Evolutionary conservation across 2,329 filamentous ascomycete species (phyloP), one percentile per base, ranked within the genome.

Genomic region (Microcyclosporella mali): DNA sequence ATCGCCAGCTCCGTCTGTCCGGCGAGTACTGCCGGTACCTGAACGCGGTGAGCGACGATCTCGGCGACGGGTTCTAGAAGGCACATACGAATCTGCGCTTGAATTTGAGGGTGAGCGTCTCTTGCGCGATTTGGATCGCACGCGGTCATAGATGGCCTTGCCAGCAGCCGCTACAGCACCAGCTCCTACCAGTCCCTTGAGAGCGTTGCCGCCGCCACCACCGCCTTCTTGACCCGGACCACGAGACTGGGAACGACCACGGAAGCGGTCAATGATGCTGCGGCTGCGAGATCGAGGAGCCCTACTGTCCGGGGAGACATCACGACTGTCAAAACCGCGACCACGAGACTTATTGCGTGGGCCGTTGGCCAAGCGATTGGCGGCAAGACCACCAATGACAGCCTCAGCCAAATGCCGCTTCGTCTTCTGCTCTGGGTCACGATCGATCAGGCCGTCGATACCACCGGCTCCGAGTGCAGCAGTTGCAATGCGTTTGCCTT

Each of bases 401-500:
- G 89, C 86, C 64, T 94, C 87, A 31, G 88, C 74, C 43, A 95
- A 75, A 56, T 92, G 85, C 36, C 87, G 79, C 67, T 88, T 94
- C 52, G 69, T 69, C 68, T 88, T 82, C 62, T 86, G 82, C 55
- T 83, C 79, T 4, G 81, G 75, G 56, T 88, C 76, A 39, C 71
- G 71, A 53, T 82, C 79, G 43, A 83, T 72, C 32, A 88, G 76
- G 17, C 82, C 82, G 64, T 95, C 88, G 48, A 95, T 84, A 45
- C 88, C 85, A 53, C 86, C 90, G 46, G 90, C 88, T 66, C 87
- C 84, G 19, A 82, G 66, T 28, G 90, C 90, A 36, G 88, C 89
- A 16, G 90, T 95, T 37, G 94, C 77, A 47, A 97, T 79, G 40
- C 90, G 87, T 71, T 88, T 92, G 53, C 88, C 87, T 69, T 95